Conservation (phyloP, 129 eudicot species). For the Saposhnikovia divaricata region DNA sequence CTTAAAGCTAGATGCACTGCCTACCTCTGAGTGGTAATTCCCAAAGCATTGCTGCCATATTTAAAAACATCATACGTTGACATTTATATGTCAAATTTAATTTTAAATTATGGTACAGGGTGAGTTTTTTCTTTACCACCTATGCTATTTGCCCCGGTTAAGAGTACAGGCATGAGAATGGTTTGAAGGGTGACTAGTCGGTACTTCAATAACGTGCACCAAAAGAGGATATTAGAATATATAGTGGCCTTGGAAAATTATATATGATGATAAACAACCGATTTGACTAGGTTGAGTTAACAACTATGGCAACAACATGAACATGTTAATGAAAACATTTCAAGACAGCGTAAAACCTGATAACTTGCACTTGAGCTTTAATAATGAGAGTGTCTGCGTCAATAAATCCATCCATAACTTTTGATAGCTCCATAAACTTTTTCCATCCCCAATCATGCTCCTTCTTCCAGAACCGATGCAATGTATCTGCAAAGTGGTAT, state of each 20-base stretch:
- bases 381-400: constrained; percentile 85
- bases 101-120: not conserved
- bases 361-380: constrained; percentile 98
- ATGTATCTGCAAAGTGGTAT: constrained; percentile 52
- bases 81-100: not conserved
- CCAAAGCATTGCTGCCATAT: not conserved
- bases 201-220: not conserved
- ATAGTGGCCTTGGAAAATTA: not conserved
- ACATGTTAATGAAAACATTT: not conserved
- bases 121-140: not conserved
- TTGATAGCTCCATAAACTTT: constrained; percentile 93
- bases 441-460: constrained; percentile 99
- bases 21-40: not conserved
- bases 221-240: not conserved
- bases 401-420: constrained; percentile 89
- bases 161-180: not conserved
- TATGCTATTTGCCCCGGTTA: not conserved
- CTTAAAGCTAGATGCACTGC: not conserved
- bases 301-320: not conserved
- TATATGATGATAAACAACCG: not conserved
- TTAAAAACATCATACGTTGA: not conserved
- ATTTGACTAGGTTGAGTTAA: not conserved
- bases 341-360: constrained; percentile 44
- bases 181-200: not conserved
- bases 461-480: constrained; percentile 97